Base-by-base conservation (phyloP, 2,329 filamentous ascomycete genomes). In the Fusarium sp. region DNA sequence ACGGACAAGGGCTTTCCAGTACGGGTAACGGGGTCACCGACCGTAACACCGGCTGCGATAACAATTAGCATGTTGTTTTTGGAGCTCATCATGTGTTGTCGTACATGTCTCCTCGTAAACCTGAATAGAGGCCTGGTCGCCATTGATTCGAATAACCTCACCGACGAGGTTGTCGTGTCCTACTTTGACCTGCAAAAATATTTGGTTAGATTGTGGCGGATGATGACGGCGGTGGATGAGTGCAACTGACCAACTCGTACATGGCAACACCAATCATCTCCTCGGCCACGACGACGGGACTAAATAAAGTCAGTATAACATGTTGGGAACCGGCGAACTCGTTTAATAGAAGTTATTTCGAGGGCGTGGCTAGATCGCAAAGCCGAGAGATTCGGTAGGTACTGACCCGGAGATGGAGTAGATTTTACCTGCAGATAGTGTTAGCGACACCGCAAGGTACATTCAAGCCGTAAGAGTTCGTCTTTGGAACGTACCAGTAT, bases 231-330 rank as follows among this genome's bases (percentile, higher is more conserved):
- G 22, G 39, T 43, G 49, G 40, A 50, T 60, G 24, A 60, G 39
- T 33, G 63, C 54, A 43, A 81, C 89, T 75, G 86, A 94, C 94
- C 85, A 99, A 87, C 85, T 99, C 96, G 89, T 98, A 98, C 96
- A 99, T 99, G 82, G 96, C 94, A 88, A 96, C 96, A 81, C 96
- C 96, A 79, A 95, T 94, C 94, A 99, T 97, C 83, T 98, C 91
- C 85, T 98, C 95, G 80, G 95, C 96, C 75, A 99, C 89, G 76
- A 99, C 91, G 86, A 99, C 96, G 78, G 96, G 96, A 73, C 93
- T 91, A 71, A 24, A 44, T 47, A 57, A 33, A 50, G 70, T 84
- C 76, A 84, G 81, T 51, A 61, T 49, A 42, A 44, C 42, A 57
- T 62, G 22, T 52, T 44, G 47, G 34, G 14, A 24, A 50, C 14